Evolutionary conservation across 345 rosid genomes (phyloP), one percentile per base, ranked within the genome.

Genomic region (Draba incana): DNA sequence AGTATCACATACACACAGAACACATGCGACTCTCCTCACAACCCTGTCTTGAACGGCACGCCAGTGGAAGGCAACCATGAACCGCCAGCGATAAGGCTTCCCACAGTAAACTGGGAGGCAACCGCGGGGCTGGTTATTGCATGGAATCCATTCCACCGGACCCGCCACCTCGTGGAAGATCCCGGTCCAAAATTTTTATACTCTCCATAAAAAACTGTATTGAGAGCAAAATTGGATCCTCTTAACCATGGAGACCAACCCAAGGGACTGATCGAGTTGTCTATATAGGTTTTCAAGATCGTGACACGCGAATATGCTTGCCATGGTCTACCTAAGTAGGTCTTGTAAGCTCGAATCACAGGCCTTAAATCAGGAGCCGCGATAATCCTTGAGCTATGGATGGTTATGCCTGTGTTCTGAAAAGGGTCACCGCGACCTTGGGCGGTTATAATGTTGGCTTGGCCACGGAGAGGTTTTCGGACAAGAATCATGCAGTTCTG

Each of bases 281-380:
- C 88, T 2, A 89, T 63, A 35, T 84, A 85, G 16, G 81, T 83
- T 64, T 74, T 70, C 13, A 90, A 35, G 46, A 87, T 55, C 3
- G 86, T 86, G 4, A 89, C 87, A 3, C 90, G 78, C 1, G 97
- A 87, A 57, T 86, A 90, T 1, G 77, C 62, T 75, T 82, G 84
- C 94, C 97, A 90, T 1, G 97, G 97, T 69, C 97, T 25, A 1
- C 97, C 97, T 38, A 90, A 57, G 70, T 83, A 90, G 1, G 97
- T 87, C 14, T 66, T 68, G 66, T 81, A 75, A 0, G 67, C 12
- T 3, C 64, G 4, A 10, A 78, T 77, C 69, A 84, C 84, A 4
- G 90, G 90, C 12, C 62, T 73, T 10, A 90, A 77, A 64, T 86
- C 92, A 3, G 69, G 65, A n/a, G 94, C 87, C 0, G 97, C 84